Conservation (phyloP, 371 early-diverging fungal species). For the Amoeboaphelidium protococcarum region DNA sequence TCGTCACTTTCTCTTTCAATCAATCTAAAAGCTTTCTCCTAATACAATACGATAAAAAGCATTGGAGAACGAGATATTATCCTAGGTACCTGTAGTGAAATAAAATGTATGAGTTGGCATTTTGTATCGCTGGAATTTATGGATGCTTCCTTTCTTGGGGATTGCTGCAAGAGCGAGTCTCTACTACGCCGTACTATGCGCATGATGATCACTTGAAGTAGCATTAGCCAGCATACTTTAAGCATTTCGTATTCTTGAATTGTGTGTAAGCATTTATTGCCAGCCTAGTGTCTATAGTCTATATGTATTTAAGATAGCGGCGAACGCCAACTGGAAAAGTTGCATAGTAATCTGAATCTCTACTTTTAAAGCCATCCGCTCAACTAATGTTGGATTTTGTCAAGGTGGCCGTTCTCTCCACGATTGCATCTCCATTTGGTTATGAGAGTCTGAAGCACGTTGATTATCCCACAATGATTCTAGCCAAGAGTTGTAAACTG, state of each 20-base stretch:
- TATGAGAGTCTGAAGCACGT: slow-evolving; percentile 75
- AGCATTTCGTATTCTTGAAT: slow-evolving; percentile 65
- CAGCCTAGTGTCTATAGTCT: slow-evolving; percentile 38
- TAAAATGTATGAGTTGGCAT: no score
- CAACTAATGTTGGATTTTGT: slow-evolving; percentile 26
- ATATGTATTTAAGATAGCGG: slow-evolving; percentile 24
- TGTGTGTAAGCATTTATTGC: slow-evolving; percentile 50
- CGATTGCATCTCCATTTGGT: slow-evolving; percentile 69
- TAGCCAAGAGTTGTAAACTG: slow-evolving; percentile 92
- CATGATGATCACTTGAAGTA: slow-evolving; percentile 19
- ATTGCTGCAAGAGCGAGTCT: slow-evolving; percentile 68
- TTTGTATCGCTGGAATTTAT: slow-evolving; percentile 71
- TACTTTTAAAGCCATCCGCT: slow-evolving; percentile 12
- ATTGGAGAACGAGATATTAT: no score
- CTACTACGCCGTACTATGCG: slow-evolving; percentile 39
- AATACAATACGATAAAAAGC: no score
- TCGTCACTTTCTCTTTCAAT: no score
- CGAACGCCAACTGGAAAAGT: neutral
- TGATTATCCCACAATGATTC: slow-evolving; percentile 86
- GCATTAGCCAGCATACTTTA: slow-evolving; percentile 19
- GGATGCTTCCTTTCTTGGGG: slow-evolving; percentile 86
- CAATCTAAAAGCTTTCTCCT: no score
- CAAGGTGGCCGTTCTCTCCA: slow-evolving; percentile 43
- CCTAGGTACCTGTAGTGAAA: no score
- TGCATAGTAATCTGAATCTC: neutral